Percentiles rank a stretch among this genome's conserved stretches.
These are phyloP conservation scores for Nitzschia inconspicua DNA, from an alignment of 108 stramenopile species.

Conservation along the genomic window DNA sequence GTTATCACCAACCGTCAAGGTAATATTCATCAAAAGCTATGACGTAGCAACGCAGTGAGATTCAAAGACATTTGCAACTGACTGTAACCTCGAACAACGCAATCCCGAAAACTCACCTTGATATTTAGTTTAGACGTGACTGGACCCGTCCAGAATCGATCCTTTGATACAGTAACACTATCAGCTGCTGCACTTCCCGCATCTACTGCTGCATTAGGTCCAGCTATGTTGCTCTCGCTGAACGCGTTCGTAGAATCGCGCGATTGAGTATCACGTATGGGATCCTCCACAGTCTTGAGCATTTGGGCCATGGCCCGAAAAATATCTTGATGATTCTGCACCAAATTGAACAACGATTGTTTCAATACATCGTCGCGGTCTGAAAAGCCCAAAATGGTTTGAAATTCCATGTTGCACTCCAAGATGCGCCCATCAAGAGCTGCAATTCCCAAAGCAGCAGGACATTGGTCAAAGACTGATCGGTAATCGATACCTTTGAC, in stretches of 20 bases:
- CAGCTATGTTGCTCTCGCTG: background rate
- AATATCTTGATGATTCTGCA: slow-evolving; percentile 75
- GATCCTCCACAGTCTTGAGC: slow-evolving; percentile 33
- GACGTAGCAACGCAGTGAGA: background rate
- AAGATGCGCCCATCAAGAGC: slow-evolving; percentile 80
- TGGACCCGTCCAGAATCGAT: slow-evolving; percentile 27
- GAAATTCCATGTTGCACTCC: slow-evolving; percentile 76
- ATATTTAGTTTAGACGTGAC: slow-evolving; percentile 28
- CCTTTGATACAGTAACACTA: background rate
- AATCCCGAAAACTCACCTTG: slow-evolving; percentile 13
- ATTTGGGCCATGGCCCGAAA: slow-evolving; percentile 82
- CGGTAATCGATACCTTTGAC: slow-evolving; percentile 78
- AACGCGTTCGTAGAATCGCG: background rate
- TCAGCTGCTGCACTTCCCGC: background rate
- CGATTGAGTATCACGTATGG: slow-evolving; percentile 1
- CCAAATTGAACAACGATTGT: slow-evolving; percentile 61
- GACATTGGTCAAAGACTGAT: slow-evolving; percentile 66
- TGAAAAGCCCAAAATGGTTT: slow-evolving; percentile 42
- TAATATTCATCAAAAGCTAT: slow-evolving; percentile 71
- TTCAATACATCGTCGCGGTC: slow-evolving; percentile 44
- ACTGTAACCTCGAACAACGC: background rate
- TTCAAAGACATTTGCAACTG: background rate
- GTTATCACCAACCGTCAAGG: slow-evolving; percentile 51
- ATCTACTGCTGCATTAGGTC: background rate
- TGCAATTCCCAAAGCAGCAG: slow-evolving; percentile 68